Evolutionary conservation across 371 early-diverging fungal species (phyloP), one percentile per base, ranked within the genome.

Genomic region (Zychaea mexicana): DNA sequence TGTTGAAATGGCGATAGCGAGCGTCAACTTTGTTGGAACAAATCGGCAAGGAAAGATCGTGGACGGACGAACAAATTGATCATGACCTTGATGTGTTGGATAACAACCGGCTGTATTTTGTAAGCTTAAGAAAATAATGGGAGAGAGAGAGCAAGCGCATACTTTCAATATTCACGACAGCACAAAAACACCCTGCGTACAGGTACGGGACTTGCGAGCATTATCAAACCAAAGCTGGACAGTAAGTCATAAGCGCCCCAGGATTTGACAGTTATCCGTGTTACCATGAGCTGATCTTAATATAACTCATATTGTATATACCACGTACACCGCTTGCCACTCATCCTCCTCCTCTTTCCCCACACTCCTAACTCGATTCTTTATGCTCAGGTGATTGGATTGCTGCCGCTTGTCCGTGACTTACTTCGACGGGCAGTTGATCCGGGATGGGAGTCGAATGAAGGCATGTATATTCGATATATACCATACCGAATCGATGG

Each of bases 221-320:
- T 70, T 88, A 39, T 88, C 88, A 6, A 69, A 76, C 17, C 72
- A 82, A 45, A 88, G 88, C 63, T 88, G 88, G 88, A 79, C 79
- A 71, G 86, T 86, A 80, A 75, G 59, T 12, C 12, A 49, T 46
- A 10, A 10, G 5, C 17, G 45, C 24, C 12, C 49, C 24, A 19
- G 26, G 21, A 22, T 49, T 47, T 49, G 49, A 49, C 49, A 49
- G 49, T 24, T 12, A 9, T 49, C 49, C 49, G 49, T 49, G 49
- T 49, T 19, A 49, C 49, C 10, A 22, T 24, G 45, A 15, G 38
- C 38, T 36, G 38, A 36, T 36, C 38, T 7, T 15, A 36, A 36
- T 9, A 10, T 49, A n/a, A n/a, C n/a, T n/a, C n/a, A n/a, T n/a
- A n/a, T n/a, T n/a, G n/a, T n/a, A n/a, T n/a, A n/a, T n/a, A n/a